A percentile compares a stretch with the other conserved stretches of the same genome.
Conservation (phyloP, 2,329 filamentous ascomycete genomes). For the Aspergillus neotritici region DNA sequence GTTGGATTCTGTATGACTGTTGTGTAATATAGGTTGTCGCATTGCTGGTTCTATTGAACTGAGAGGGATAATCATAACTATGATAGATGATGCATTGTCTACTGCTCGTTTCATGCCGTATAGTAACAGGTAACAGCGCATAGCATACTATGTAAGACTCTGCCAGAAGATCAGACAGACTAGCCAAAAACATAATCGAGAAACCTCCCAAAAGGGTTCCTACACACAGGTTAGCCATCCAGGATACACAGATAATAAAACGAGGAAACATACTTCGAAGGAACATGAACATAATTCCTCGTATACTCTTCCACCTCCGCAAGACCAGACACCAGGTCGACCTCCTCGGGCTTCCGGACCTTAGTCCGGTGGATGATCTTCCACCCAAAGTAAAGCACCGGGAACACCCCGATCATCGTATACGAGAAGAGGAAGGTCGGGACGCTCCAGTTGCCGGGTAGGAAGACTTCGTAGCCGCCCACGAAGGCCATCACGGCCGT, state of each 20-base stretch:
- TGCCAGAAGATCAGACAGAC: background rate
- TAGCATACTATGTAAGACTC: background rate
- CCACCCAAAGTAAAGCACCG: constrained; percentile 63
- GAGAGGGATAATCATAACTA: no score
- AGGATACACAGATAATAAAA: background rate
- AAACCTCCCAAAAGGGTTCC: constrained; percentile 20
- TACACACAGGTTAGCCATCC: constrained; percentile 10
- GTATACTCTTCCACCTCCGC: constrained; percentile 65
- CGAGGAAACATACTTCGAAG: constrained; percentile 45
- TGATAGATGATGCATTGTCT: no score
- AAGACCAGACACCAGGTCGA: constrained; percentile 58
- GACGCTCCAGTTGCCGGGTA: constrained; percentile 62
- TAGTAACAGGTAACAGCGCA: background rate
- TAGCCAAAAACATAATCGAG: constrained; percentile 17
- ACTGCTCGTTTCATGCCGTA: background rate
- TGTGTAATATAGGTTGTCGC: background rate
- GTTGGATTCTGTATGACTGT: background rate
- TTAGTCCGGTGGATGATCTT: constrained; percentile 63
- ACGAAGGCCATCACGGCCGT: constrained; percentile 69
- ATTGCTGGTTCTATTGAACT: no score
- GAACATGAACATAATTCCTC: constrained; percentile 51
- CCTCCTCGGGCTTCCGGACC: constrained; percentile 51
- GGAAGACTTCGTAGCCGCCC: constrained; percentile 69
- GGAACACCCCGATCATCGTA: constrained; percentile 67
- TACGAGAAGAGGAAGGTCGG: constrained; percentile 72